Evolutionary conservation across 2,329 filamentous ascomycete species (phyloP).

Genomic region (Ophiocordyceps robertsii): DNA sequence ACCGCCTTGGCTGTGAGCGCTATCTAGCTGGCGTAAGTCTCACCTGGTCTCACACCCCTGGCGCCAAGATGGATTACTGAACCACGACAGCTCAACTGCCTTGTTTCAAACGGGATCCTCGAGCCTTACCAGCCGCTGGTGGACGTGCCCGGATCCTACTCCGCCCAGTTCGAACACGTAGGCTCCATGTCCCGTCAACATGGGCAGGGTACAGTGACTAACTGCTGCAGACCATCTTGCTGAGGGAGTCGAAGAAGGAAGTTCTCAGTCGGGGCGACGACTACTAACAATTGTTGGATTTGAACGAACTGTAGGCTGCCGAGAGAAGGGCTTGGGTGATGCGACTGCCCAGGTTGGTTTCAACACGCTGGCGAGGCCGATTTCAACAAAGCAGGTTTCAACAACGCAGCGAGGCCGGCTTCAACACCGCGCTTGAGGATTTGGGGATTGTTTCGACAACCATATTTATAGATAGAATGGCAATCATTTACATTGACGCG

Average conservation of each 20-base stretch:
- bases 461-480: too few species aligned
- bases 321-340: too few species aligned
- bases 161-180: slow-evolving; percentile 50
- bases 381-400: too few species aligned
- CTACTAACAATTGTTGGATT: slow-evolving; percentile 21
- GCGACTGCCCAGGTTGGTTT: too few species aligned
- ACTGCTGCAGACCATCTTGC: slow-evolving; percentile 28
- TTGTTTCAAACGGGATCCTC: slow-evolving; percentile 42
- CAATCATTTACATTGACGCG: too few species aligned
- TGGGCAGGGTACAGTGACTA: neutral
- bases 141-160: slow-evolving; percentile 46
- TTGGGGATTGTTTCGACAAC: too few species aligned
- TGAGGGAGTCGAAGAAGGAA: slow-evolving; percentile 32
- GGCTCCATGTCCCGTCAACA: neutral
- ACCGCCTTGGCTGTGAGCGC: slow-evolving; percentile 45
- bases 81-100: slow-evolving; percentile 35
- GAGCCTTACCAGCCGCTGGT: slow-evolving; percentile 42
- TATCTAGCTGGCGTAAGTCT: slow-evolving; percentile 38
- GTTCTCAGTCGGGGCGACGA: slow-evolving; percentile 38
- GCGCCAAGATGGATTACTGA: slow-evolving; percentile 5
- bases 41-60: neutral
- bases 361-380: too few species aligned
- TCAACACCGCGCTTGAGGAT: too few species aligned
- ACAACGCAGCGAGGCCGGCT: too few species aligned
- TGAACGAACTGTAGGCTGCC: too few species aligned